Evolutionary conservation across 257 asterid species (phyloP).

Genomic region (Leonotis leonurus): DNA sequence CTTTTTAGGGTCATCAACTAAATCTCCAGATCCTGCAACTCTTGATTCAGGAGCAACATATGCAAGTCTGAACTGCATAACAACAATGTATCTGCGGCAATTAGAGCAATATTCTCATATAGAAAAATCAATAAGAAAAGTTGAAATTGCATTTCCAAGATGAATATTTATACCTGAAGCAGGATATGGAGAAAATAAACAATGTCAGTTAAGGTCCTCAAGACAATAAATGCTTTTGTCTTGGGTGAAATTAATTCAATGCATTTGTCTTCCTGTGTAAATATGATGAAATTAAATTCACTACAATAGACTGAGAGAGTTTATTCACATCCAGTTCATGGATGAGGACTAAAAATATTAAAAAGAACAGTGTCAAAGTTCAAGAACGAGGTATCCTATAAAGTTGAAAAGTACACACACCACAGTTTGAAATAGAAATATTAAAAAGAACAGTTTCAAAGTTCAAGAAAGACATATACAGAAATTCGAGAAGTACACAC

Average conservation of each 20-base stretch:
- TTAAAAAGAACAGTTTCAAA: no score
- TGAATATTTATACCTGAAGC: neutral
- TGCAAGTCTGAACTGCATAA: slow-evolving; percentile 84
- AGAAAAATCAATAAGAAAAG: neutral
- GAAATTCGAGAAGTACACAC: neutral
- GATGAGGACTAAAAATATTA: no score
- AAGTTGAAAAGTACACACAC: neutral
- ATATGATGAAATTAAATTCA: neutral
- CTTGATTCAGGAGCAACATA: slow-evolving; percentile 79
- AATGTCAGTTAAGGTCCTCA: neutral
- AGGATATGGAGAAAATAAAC: neutral
- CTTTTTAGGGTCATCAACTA: slow-evolving; percentile 63
- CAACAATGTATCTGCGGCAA: no score
- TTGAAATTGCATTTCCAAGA: neutral
- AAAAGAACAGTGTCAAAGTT: neutral
- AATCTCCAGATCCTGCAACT: slow-evolving; percentile 83
- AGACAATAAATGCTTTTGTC: neutral
- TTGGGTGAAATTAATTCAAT: neutral
- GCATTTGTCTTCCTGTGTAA: neutral
- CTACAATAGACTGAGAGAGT: neutral
- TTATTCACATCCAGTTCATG: no score
- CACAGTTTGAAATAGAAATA: neutral
- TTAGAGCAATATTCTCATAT: neutral
- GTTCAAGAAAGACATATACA: no score
- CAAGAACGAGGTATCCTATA: no score